These are phyloP conservation scores for Cylindrodendrum hubeiense DNA, from an alignment of 2,329 filamentous ascomycete species.

Conservation along the genomic window DNA sequence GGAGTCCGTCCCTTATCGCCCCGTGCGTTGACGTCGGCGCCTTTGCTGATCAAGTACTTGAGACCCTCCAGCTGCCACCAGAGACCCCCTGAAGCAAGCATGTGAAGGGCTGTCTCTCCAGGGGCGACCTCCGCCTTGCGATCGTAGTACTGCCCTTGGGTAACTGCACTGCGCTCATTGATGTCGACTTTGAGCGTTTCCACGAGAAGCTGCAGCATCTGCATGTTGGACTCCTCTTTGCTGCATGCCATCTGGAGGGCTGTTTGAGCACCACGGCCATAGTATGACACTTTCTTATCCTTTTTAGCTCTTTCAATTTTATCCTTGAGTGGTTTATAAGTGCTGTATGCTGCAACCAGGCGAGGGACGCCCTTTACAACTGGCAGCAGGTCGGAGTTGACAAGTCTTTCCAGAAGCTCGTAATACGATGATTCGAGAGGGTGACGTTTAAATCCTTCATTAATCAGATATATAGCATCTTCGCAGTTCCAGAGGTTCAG, in stretches of 20 bases:
- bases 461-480: slow-evolving; percentile 17
- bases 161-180: slow-evolving; percentile 10
- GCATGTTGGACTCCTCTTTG: slow-evolving; percentile 20
- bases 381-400: slow-evolving; percentile 14
- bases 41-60: slow-evolving; percentile 25
- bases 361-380: slow-evolving; percentile 1
- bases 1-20: slow-evolving; percentile 22
- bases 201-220: slow-evolving; percentile 27
- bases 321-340: neutral
- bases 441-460: neutral
- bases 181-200: slow-evolving; percentile 31
- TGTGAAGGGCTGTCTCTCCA: slow-evolving; percentile 33
- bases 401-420: slow-evolving; percentile 5
- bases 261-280: neutral
- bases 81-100: slow-evolving; percentile 26
- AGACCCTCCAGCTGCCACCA: slow-evolving; percentile 37
- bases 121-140: neutral
- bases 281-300: neutral
- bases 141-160: neutral
- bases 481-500: slow-evolving; percentile 10
- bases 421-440: neutral
- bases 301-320: neutral
- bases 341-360: neutral
- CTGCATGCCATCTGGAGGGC: slow-evolving; percentile 27
- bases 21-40: slow-evolving; percentile 22